Evolutionary conservation across 2,329 filamentous ascomycete species (phyloP).

Genomic region (Epichloe scottii): DNA sequence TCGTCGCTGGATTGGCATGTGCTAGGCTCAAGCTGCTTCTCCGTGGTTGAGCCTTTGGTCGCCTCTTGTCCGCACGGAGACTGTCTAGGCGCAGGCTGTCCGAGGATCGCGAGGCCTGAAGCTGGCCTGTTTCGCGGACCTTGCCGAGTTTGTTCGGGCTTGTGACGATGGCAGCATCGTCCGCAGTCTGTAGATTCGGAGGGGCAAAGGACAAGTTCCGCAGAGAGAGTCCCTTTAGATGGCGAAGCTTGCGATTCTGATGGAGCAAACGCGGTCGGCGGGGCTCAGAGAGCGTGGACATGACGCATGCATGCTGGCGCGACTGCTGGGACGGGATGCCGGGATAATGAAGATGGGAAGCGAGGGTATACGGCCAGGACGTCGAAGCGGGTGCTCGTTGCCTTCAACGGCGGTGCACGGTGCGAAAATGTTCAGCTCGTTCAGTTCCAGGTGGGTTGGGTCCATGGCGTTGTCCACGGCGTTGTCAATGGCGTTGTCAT

Average conservation of each 20-base stretch:
- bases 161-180: slow-evolving; percentile 62
- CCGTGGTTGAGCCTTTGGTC: slow-evolving; percentile 19
- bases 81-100: slow-evolving; percentile 11
- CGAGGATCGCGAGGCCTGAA: slow-evolving; percentile 41
- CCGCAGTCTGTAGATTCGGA: slow-evolving; percentile 54
- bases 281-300: slow-evolving; percentile 25
- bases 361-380: background rate
- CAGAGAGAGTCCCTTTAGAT: slow-evolving; percentile 75
- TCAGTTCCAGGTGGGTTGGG: too few relatives aligned
- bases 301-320: slow-evolving; percentile 11
- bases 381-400: too few relatives aligned
- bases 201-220: slow-evolving; percentile 67
- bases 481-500: too few relatives aligned
- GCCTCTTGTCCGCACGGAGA: slow-evolving; percentile 5
- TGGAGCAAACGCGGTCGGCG: slow-evolving; percentile 41
- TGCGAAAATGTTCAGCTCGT: too few relatives aligned
- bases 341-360: background rate
- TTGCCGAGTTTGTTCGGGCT: slow-evolving; percentile 52
- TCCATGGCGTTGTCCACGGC: too few relatives aligned
- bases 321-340: background rate
- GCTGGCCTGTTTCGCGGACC: slow-evolving; percentile 33
- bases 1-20: slow-evolving; percentile 30
- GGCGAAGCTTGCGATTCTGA: slow-evolving; percentile 78
- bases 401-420: too few relatives aligned
- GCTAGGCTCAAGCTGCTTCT: slow-evolving; percentile 38